A percentile compares a stretch with the other conserved stretches of the same genome.
Evolutionary conservation across 2,329 filamentous ascomycete genomes (phyloP).

Genomic region (Boeremia lycopersici): DNA sequence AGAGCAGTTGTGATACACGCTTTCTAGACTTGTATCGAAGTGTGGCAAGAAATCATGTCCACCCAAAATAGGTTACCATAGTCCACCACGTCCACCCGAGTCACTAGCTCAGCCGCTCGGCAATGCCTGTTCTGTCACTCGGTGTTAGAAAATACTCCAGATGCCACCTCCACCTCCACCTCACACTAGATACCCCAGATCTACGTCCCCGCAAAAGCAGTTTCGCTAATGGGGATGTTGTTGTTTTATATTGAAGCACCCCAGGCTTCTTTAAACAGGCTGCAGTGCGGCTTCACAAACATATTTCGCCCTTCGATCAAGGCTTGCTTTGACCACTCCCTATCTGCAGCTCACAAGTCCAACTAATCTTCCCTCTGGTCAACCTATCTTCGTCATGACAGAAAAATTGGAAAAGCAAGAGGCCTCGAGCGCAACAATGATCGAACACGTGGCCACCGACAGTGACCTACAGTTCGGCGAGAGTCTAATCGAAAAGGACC

Average conservation of each 20-base stretch:
- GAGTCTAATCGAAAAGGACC: slow-evolving; percentile 10
- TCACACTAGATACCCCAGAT: slow-evolving; percentile 3
- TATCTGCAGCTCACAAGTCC: not conserved
- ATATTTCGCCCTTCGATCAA: too few species aligned
- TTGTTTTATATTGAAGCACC: not conserved
- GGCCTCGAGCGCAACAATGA: slow-evolving; percentile 1
- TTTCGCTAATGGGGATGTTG: not conserved
- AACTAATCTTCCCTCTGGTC: too few species aligned
- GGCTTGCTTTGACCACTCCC: not conserved
- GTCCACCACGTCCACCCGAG: too few species aligned
- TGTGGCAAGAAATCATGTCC: not conserved
- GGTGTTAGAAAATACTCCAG: not conserved
- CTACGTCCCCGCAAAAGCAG: not conserved
- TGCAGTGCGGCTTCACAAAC: not conserved
- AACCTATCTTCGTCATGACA: not conserved
- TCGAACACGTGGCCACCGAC: slow-evolving; percentile 5
- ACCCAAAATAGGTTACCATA: too few species aligned
- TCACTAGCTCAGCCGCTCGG: not conserved
- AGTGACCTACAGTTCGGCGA: slow-evolving; percentile 7
- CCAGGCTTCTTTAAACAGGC: not conserved
- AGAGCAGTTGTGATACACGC: not conserved
- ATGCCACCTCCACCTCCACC: not conserved
- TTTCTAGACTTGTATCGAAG: not conserved
- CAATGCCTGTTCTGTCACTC: not conserved
- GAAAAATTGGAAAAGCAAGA: slow-evolving; percentile 3